Base-by-base conservation (phyloP, 176 grass and related monocot genomes). In the Puya raimondii region DNA sequence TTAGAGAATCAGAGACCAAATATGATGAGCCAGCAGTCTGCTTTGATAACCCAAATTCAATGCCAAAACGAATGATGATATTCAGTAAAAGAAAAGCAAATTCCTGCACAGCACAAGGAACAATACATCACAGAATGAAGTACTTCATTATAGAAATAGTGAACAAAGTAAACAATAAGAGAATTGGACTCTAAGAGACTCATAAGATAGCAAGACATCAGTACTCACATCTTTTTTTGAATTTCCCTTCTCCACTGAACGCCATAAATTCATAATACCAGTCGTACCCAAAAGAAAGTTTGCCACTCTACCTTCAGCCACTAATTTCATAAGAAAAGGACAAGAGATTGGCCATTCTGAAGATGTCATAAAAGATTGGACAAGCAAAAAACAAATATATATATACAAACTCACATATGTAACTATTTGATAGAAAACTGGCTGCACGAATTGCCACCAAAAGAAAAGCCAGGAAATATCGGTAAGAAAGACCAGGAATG, bases 341-440 rank as follows among this genome's bases (percentile, higher is more conserved):
- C 7, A 42, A 42, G 33, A 42, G 33, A 42, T 7, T 42, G 33
- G 33, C 33, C 6, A 42, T 42, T 42, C 33, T 42, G 17, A 61
- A 61, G n/a, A 22, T 4, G 17, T 10, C 17, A 20, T n/a, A 61
- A 61, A 61, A 61, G 16, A 61, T 20, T 61, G 56, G 17, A 61
- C 56, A 61, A 18, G 56, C 11, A 61, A 61, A n/a, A 61, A 10
- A 61, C 26, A 73, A 75, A 14, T 80, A 76, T 57, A 88, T 57
- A 88, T 79, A 72, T 80, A 70, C 72, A 10, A 83, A 87, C 88
- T 90, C 80, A 96, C 93, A 90, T 87, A 96, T 96, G 76, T 89
- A 96, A 83, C 93, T 96, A 76, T 96, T 96, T 22, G 93, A 96
- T 74, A 96, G 80, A 73, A 96, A 96, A 80, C 86, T 96, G 58